phyloP scores from a whole-genome alignment of 2,329 filamentous ascomycete genomes.

The Colletotrichum lini region DNA sequence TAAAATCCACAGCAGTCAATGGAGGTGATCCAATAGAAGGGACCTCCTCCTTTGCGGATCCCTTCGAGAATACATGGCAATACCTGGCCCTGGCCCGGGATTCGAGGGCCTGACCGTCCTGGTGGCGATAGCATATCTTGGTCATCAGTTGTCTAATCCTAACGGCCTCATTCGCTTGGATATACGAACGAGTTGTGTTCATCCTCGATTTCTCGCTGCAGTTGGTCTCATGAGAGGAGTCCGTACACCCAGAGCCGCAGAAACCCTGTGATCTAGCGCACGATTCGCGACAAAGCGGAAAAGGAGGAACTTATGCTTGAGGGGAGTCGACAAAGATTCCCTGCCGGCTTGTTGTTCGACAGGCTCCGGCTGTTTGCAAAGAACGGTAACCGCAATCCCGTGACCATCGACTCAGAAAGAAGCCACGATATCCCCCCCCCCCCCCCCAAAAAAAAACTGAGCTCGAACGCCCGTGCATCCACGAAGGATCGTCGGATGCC shows the following conservation, averaged over 20 bases:
- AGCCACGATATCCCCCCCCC: too few relatives aligned
- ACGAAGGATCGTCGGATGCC: constrained; percentile 6
- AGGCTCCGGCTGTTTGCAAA: background rate
- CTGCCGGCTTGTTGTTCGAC: background rate
- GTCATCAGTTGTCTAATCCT: background rate
- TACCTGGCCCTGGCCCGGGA: background rate
- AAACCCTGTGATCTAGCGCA: background rate
- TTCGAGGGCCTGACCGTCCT: background rate
- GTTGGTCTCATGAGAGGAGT: background rate
- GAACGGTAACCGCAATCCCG: background rate
- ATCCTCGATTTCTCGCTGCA: background rate
- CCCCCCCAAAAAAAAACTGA: too few relatives aligned
- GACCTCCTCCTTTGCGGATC: too few relatives aligned
- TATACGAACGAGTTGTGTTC: background rate
- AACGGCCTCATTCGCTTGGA: background rate
- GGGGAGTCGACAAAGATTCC: background rate
- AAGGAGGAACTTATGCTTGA: background rate
- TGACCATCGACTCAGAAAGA: background rate
- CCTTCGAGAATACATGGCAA: too few relatives aligned
- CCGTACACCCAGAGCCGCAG: background rate
- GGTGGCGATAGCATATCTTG: background rate
- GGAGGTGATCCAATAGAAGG: background rate
- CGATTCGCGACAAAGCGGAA: background rate
- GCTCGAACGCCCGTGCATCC: background rate
- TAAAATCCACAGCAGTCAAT: background rate